Evolutionary conservation across 257 asterid species (phyloP).

Genomic region (Solanum peruvianum): DNA sequence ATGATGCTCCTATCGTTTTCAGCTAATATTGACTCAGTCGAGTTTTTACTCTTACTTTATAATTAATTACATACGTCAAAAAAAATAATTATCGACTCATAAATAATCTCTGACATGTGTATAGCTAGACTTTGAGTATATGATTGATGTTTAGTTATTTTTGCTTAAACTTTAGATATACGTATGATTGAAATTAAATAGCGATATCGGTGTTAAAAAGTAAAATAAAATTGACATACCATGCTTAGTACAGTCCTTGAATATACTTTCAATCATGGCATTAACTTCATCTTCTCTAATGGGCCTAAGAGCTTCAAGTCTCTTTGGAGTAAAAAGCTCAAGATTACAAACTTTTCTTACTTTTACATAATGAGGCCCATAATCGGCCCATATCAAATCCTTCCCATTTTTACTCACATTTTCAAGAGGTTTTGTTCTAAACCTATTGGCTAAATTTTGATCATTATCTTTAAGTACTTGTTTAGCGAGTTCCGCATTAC

Average conservation of each 20-base stretch:
- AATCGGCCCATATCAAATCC: constrained; percentile 88
- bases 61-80: not conserved
- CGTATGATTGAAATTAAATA: not conserved
- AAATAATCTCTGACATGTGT: not conserved
- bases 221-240: not conserved
- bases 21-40: not conserved
- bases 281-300: constrained; percentile 81
- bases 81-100: not conserved
- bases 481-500: constrained; percentile 12
- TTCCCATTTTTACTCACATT: constrained; percentile 60
- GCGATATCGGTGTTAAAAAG: fast-evolving
- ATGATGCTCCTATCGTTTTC: not conserved
- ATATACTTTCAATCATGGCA: constrained; percentile 62
- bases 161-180: not conserved
- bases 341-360: constrained; percentile 75
- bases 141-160: not conserved
- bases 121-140: not conserved
- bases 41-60: not conserved
- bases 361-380: constrained; percentile 81
- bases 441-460: constrained; percentile 23
- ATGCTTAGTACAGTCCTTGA: constrained; percentile 29
- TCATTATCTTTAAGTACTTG: constrained; percentile 28
- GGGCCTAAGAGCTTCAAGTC: constrained; percentile 68
- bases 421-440: constrained; percentile 8
- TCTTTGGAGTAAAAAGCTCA: constrained; percentile 61